Evolutionary conservation across 2,329 filamentous ascomycete species (phyloP).

Genomic region (Fusarium domesticum): DNA sequence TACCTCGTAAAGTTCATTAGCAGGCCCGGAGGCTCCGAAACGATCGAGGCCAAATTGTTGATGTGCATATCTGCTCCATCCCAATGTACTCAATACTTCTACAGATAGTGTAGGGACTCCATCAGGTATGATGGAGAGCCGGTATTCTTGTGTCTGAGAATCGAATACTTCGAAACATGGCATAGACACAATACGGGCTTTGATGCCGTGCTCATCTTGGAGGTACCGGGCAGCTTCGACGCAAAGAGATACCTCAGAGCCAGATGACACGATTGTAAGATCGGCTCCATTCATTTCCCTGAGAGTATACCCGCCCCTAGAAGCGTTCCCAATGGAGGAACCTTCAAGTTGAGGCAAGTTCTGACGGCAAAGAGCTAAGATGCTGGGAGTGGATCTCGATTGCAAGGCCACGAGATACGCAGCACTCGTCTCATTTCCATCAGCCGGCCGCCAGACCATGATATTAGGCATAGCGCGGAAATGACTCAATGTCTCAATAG

Average conservation of each 20-base stretch:
- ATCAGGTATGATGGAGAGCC: constrained; percentile 44
- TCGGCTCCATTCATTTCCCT: constrained; percentile 42
- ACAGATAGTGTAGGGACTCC: constrained; percentile 53
- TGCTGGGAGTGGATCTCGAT: constrained; percentile 39
- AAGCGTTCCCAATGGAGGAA: constrained; percentile 37
- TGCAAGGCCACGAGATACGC: constrained; percentile 51
- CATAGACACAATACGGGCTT: constrained; percentile 42
- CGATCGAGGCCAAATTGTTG: too few relatives aligned
- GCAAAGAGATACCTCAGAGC: constrained; percentile 36
- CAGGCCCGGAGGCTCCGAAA: too few relatives aligned
- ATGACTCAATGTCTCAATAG: constrained; percentile 53
- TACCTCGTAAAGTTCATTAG: too few relatives aligned
- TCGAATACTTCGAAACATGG: constrained; percentile 46
- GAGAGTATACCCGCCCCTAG: constrained; percentile 47
- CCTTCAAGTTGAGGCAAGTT: constrained; percentile 41
- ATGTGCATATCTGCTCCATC: constrained; percentile 62
- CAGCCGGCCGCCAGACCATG: constrained; percentile 57
- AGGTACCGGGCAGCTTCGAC: constrained; percentile 36
- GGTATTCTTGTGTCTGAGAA: constrained; percentile 42
- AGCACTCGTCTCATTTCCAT: constrained; percentile 56
- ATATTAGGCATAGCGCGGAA: constrained; percentile 63
- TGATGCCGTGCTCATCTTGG: constrained; percentile 37
- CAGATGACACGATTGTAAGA: constrained; percentile 43
- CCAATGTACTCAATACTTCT: constrained; percentile 56
- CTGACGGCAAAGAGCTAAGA: constrained; percentile 49